A percentile compares a stretch with the other conserved stretches of the same genome.
phyloP scores from a whole-genome alignment of 1,284 basidiomycete species.

The Paramarasmius palmivorus region DNA sequence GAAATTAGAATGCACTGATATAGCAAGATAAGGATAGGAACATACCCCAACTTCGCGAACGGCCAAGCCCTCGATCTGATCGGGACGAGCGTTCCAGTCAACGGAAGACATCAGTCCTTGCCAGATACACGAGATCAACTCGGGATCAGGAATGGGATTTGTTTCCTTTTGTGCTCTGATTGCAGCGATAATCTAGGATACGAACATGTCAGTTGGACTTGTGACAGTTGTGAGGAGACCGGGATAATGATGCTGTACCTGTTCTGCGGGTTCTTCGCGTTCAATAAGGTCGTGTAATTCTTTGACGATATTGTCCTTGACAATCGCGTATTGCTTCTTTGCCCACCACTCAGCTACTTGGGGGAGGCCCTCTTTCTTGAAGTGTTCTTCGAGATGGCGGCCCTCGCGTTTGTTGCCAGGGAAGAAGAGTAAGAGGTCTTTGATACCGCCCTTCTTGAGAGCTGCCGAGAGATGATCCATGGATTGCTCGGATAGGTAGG shows the following conservation, averaged over 20 bases:
- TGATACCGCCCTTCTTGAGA: conserved; percentile 83
- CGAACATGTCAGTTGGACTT: background rate
- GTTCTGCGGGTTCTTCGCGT: conserved; percentile 61
- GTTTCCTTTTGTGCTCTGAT: conserved; percentile 73
- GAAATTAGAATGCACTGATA: background rate
- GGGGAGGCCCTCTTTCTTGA: conserved; percentile 76
- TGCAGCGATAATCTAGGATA: conserved; percentile 65
- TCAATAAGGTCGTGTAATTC: conserved; percentile 62
- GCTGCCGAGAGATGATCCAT: conserved; percentile 84
- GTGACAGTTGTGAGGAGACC: conserved; percentile 2
- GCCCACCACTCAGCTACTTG: conserved; percentile 90
- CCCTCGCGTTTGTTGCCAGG: conserved; percentile 78
- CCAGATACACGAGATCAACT: conserved; percentile 90
- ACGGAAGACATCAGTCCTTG: conserved; percentile 84
- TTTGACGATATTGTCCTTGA: conserved; percentile 67
- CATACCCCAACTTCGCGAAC: conserved; percentile 82
- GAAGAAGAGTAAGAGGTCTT: conserved; percentile 87
- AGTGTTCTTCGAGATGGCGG: conserved; percentile 80
- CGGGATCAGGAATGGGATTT: conserved; percentile 74
- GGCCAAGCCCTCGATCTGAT: conserved; percentile 86
- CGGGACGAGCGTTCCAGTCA: conserved; percentile 85
- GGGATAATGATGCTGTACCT: conserved; percentile 40
- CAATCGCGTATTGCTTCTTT: conserved; percentile 79
- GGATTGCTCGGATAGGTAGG: conserved; percentile 77
- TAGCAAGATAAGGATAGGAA: conserved; percentile 10